Percentiles rank a stretch among this genome's conserved stretches.
Evolutionary conservation across 352 stramenopile genomes (phyloP).

Genomic region (Elongisporangium senticosum): DNA sequence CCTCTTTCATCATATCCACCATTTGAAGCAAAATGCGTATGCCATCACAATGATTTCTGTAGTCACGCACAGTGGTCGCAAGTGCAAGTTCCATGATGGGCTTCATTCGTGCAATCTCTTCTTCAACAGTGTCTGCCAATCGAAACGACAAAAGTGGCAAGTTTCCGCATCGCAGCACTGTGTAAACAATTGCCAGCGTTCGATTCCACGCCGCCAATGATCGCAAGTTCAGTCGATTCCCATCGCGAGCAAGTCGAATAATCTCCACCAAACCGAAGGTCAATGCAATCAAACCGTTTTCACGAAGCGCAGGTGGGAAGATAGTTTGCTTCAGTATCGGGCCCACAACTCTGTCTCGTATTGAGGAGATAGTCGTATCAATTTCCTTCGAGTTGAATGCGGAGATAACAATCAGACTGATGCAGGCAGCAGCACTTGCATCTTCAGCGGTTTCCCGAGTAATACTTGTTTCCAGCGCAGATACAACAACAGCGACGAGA

Average conservation of each 20-base stretch:
- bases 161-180: constrained; percentile 17
- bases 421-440: neutral
- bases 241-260: neutral
- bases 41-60: neutral
- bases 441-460: neutral
- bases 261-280: neutral
- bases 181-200: constrained; percentile 25
- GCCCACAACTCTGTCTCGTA: neutral
- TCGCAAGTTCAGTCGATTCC: neutral
- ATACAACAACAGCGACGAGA: neutral
- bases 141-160: constrained; percentile 20
- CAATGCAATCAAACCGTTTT: neutral
- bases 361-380: neutral
- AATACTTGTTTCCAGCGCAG: neutral
- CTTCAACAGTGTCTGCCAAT: neutral
- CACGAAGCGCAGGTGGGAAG: neutral
- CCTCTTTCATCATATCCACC: constrained; percentile 16
- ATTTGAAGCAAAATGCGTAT: constrained; percentile 8
- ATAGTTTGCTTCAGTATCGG: neutral
- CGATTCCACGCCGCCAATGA: constrained; percentile 8
- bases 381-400: neutral
- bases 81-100: neutral
- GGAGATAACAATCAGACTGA: neutral
- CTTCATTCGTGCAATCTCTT: neutral
- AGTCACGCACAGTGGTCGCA: neutral